A percentile compares a stretch with the other conserved stretches of the same genome.
Conservation (phyloP, 148 eudicot species). For the Polygonum maritimum region DNA sequence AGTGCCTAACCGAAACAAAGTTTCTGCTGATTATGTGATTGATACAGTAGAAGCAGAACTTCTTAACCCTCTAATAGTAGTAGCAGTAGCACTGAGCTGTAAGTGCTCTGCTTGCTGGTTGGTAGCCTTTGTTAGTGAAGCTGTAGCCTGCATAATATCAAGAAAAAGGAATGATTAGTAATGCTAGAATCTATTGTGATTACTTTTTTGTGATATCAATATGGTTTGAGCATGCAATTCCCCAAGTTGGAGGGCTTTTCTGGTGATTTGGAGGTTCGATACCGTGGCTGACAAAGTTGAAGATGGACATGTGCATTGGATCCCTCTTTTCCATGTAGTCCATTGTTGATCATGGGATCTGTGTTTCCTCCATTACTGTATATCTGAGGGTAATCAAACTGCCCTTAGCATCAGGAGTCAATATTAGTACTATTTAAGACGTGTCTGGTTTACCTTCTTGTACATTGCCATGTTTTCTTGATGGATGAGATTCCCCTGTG, state of each 20-base stretch:
- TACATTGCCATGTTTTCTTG: slow-evolving; percentile 41
- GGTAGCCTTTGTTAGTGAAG: background rate
- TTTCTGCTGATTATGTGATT: background rate
- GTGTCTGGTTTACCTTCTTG: slow-evolving; percentile 33
- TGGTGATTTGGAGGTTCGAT: background rate
- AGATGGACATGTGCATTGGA: background rate
- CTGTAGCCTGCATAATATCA: background rate
- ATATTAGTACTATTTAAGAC: background rate
- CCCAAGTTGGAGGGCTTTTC: background rate
- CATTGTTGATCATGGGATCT: background rate
- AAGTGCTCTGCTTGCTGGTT: background rate
- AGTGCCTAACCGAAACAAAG: background rate
- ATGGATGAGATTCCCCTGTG: slow-evolving; percentile 20
- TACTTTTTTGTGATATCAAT: background rate
- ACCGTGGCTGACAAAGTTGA: background rate
- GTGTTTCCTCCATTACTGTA: background rate
- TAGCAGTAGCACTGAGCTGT: background rate
- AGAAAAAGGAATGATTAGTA: background rate
- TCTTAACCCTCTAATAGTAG: background rate
- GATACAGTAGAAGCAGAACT: background rate
- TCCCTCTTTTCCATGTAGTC: background rate
- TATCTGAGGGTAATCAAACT: background rate
- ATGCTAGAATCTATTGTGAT: background rate
- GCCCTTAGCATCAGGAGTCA: background rate
- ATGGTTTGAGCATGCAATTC: background rate